These are phyloP conservation scores for Hyaloscypha hepaticicola DNA, from an alignment of 495 filamentous ascomycete species.

Conservation along the genomic window DNA sequence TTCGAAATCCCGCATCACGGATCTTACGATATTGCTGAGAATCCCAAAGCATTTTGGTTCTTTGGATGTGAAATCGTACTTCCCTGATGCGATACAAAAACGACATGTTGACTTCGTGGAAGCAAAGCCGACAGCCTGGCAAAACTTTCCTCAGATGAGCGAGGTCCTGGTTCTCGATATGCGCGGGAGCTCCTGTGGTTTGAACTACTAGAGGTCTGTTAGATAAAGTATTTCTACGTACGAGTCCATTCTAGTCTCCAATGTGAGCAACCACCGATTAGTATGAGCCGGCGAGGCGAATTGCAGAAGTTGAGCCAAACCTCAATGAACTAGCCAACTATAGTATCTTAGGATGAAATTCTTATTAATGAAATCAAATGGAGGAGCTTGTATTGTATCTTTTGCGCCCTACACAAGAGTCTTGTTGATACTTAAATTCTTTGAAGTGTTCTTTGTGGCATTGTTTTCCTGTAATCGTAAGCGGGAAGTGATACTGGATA, in stretches of 20 bases:
- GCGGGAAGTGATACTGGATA: too few relatives aligned
- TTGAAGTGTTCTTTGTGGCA: neutral
- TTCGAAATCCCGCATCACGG: neutral
- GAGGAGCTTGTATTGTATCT: too few relatives aligned
- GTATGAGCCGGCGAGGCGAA: too few relatives aligned
- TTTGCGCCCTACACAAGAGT: too few relatives aligned
- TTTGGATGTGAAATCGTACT: neutral
- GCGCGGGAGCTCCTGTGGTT: neutral
- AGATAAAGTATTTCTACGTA: too few relatives aligned
- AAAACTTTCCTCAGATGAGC: neutral
- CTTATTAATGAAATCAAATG: too few relatives aligned
- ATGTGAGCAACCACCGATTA: too few relatives aligned
- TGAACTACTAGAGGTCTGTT: too few relatives aligned
- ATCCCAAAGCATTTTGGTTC: neutral
- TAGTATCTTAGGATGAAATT: too few relatives aligned
- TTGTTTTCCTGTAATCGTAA: too few relatives aligned
- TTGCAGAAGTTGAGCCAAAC: too few relatives aligned
- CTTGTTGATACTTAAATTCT: neutral
- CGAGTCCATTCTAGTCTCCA: neutral
- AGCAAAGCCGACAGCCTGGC: neutral
- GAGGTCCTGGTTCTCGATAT: neutral
- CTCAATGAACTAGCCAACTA: too few relatives aligned
- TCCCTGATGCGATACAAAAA: neutral
- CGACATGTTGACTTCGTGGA: neutral
- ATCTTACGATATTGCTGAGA: neutral